A percentile compares a stretch with the other conserved stretches of the same genome.
Evolutionary conservation across 2,329 filamentous ascomycete species (phyloP).

Genomic region (Bipolaris oryzae): DNA sequence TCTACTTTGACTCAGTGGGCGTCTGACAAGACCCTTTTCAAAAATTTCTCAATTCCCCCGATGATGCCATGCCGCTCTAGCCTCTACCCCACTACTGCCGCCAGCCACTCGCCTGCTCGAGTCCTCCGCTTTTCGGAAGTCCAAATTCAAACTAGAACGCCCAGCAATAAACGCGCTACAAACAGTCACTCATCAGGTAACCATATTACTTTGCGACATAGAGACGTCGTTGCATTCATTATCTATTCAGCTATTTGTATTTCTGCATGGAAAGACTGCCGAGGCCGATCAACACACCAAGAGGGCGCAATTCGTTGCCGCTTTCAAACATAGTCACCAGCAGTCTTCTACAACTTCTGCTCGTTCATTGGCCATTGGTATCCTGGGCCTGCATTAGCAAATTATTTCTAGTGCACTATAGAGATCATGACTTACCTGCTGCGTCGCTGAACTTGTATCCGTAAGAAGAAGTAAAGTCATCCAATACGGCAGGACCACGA

Average conservation of each 20-base stretch:
- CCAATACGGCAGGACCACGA: conserved; percentile 91
- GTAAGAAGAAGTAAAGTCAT: conserved; percentile 97
- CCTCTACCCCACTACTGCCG: conserved; percentile 28
- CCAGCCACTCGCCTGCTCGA: neutral
- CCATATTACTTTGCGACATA: neutral
- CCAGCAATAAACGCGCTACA: neutral
- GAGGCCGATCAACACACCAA: conserved; percentile 7
- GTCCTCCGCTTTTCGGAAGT: conserved; percentile 17
- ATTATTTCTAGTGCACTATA: conserved; percentile 7
- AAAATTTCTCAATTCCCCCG: conserved; percentile 39
- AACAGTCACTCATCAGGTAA: neutral
- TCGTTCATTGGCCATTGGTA: conserved; percentile 51
- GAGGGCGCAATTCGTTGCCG: conserved; percentile 16
- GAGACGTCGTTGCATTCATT: conserved; percentile 25
- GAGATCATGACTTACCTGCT: conserved; percentile 62
- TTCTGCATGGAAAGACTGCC: conserved; percentile 1
- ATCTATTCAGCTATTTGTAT: conserved; percentile 18
- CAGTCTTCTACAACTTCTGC: conserved; percentile 42
- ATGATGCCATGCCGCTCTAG: conserved; percentile 44
- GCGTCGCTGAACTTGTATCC: conserved; percentile 99
- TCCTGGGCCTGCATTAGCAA: conserved; percentile 35
- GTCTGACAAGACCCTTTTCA: conserved; percentile 16
- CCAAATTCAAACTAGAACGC: neutral
- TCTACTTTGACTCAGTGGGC: conserved; percentile 25
- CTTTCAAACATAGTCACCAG: conserved; percentile 20